phyloP scores from a whole-genome alignment of 2,329 filamentous ascomycete species.

The Phaeosphaeriaceae sp. region DNA sequence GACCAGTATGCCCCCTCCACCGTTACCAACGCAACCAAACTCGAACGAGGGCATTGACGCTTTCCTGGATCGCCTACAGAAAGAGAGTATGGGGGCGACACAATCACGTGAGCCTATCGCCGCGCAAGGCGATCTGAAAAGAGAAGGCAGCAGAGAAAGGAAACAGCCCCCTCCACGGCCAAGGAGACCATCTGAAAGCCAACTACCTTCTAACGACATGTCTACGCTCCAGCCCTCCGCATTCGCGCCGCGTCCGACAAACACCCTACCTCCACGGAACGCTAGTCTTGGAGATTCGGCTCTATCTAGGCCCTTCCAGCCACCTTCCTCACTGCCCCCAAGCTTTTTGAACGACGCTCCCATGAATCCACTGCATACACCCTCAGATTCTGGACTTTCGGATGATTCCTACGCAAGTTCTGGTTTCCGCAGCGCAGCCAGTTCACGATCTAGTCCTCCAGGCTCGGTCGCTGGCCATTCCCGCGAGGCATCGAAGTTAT shows the following conservation, averaged over 20 bases:
- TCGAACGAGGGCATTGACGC: conserved; percentile 46
- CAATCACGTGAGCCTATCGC: conserved; percentile 21
- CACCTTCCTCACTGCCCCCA: conserved; percentile 28
- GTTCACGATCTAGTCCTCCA: conserved; percentile 49
- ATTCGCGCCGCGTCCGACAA: conserved; percentile 26
- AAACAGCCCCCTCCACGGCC: conserved; percentile 28
- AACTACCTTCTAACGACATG: conserved; percentile 25
- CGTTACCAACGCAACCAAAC: conserved; percentile 26
- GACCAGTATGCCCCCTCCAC: conserved; percentile 22
- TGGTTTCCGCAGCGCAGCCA: conserved; percentile 42
- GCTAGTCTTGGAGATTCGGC: conserved; percentile 22
- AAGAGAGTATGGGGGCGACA: conserved; percentile 34
- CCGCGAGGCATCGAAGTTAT: conserved; percentile 38
- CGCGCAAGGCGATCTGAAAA: conserved; percentile 27
- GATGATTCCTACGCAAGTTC: conserved; percentile 47
- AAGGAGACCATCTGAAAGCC: conserved; percentile 38
- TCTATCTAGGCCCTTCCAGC: conserved; percentile 16
- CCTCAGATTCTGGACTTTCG: conserved; percentile 50
- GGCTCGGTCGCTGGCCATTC: conserved; percentile 45
- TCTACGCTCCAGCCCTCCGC: conserved; percentile 25
- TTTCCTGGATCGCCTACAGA: conserved; percentile 46
- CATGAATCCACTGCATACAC: conserved; percentile 42
- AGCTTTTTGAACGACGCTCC: conserved; percentile 31
- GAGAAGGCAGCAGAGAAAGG: conserved; percentile 30
- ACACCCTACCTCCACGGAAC: conserved; percentile 30